phyloP scores from a whole-genome alignment of 257 asterid genomes.

The Lycium barbarum region DNA sequence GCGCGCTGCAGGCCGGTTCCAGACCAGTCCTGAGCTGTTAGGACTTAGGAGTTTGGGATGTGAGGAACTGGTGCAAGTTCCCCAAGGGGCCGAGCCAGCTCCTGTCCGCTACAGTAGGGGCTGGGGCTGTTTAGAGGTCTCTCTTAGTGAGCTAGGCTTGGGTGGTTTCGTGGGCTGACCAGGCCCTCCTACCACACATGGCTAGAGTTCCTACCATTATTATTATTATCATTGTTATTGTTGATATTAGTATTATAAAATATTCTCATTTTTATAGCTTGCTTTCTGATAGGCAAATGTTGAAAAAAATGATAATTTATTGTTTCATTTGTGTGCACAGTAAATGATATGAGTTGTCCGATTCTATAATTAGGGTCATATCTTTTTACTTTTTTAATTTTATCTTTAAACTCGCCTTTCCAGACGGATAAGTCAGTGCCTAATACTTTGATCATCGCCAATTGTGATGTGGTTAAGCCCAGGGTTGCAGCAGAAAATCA shows the following conservation, averaged over 20 bases:
- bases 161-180: background rate
- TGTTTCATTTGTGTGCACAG: background rate
- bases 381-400: background rate
- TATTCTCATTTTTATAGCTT: conserved; percentile 23
- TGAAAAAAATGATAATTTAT: background rate
- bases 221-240: background rate
- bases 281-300: background rate
- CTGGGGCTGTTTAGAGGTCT: background rate
- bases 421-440: conserved; percentile 98
- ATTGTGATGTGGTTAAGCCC: conserved; percentile 92
- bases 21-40: background rate
- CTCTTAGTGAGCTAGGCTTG: background rate
- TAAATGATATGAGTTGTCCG: background rate
- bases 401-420: background rate
- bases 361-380: background rate
- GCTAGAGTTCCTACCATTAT: background rate
- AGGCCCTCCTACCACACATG: background rate
- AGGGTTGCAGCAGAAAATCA: conserved; percentile 91
- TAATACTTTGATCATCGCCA: conserved; percentile 89
- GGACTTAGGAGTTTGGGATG: background rate
- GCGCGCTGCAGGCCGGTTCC: background rate
- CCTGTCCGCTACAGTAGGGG: background rate
- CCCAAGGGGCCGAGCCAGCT: background rate
- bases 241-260: conserved; percentile 4
- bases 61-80: conserved; percentile 20